Evolutionary conservation across 176 grass and related monocot species (phyloP), one percentile per base, ranked within the genome.

Genomic region (Avena insularis): DNA sequence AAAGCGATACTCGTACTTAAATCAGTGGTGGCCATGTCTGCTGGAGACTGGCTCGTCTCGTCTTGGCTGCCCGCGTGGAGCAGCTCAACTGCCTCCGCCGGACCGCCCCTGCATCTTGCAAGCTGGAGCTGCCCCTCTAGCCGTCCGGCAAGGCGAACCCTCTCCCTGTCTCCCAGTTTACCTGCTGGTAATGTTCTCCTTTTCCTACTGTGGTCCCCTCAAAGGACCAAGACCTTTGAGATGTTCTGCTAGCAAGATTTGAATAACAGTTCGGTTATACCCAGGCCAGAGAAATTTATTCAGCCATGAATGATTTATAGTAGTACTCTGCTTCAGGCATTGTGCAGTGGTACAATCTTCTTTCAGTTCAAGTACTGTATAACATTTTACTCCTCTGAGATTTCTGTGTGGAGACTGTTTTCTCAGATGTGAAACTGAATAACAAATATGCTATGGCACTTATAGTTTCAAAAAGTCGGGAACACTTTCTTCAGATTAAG

Each of bases 181-280:
- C 33, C 33, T 35, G 2, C 33, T 35, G 33, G 33, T 35, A 0
- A 35, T 35, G 33, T 35, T 35, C 33, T 35, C 33, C 0, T 35
- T 35, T 35, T 35, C 33, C 33, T 35, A 35, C 33, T 35, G 2
- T 35, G 33, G 0, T 35, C 33, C 33, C 33, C 33, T 35, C 33
- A 0, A 35, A 35, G 33, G 36, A 35, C 33, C 33, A 35, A 90
- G 61, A 86, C 92, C 9, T 72, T 98, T 4, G 83, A 86, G 84
- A 27, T 62, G 62, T 83, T 95, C 88, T 81, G 95, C 91, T 25
- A 90, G 84, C 62, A 98, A 89, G 85, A 93, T 98, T 84, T 93
- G 95, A 75, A 93, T 88, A 81, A 95, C 89, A 87, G 66, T 93
- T 70, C 48, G 86, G 29, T 88, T 86, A 50, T 91, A 92, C 74